Evolutionary conservation across 208 protist genomes (phyloP).

Genomic region (Phytomonas sp.): DNA sequence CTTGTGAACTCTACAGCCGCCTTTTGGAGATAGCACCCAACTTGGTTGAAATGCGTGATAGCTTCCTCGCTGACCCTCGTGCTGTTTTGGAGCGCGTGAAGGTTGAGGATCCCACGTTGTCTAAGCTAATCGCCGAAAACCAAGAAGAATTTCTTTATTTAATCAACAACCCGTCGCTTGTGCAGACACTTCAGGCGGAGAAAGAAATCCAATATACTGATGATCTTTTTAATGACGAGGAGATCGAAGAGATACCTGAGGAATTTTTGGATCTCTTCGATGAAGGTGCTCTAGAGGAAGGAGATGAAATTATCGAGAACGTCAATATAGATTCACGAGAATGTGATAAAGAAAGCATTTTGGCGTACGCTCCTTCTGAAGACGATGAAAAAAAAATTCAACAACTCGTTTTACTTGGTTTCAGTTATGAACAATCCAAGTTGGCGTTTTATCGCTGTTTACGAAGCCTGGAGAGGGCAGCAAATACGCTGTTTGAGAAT

Average conservation of each 20-base stretch:
- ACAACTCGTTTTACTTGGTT: slow-evolving; percentile 69
- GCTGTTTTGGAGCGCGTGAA: slow-evolving; percentile 66
- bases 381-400: slow-evolving; percentile 84
- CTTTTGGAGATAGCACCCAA: slow-evolving; percentile 55
- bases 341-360: slow-evolving; percentile 21
- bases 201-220: slow-evolving; percentile 15
- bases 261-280: not conserved
- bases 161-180: slow-evolving; percentile 65
- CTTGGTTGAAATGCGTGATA: slow-evolving; percentile 63
- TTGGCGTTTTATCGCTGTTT: slow-evolving; percentile 72
- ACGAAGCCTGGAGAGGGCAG: slow-evolving; percentile 72
- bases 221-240: slow-evolving; percentile 14
- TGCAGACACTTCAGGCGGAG: slow-evolving; percentile 21
- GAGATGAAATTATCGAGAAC: not conserved
- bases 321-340: slow-evolving; percentile 4
- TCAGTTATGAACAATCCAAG: slow-evolving; percentile 77
- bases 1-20: slow-evolving; percentile 37
- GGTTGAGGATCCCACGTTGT: slow-evolving; percentile 55
- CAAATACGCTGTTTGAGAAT: slow-evolving; percentile 82
- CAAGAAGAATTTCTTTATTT: slow-evolving; percentile 68
- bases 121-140: slow-evolving; percentile 71
- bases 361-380: slow-evolving; percentile 48
- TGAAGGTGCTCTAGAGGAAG: slow-evolving; percentile 8
- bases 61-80: slow-evolving; percentile 64
- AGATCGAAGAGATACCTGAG: slow-evolving; percentile 10